Evolutionary conservation across 2,329 filamentous ascomycete species (phyloP), one percentile per base, ranked within the genome.

Genomic region (Calonectria fujianensis): DNA sequence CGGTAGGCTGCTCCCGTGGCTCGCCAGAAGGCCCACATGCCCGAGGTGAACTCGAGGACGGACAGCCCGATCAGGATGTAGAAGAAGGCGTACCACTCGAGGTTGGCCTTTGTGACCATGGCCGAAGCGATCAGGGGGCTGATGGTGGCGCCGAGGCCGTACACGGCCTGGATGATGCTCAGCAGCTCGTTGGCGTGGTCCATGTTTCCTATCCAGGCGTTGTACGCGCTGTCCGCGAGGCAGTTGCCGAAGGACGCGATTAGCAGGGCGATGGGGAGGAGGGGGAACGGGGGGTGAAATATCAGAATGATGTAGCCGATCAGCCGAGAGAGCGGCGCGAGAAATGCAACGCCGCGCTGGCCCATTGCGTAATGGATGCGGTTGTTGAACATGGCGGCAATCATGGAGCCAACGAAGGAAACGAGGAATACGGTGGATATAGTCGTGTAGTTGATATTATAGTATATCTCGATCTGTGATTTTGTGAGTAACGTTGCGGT

Each of bases 131-230:
- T 63, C 16, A 63, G 14, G 5, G 57, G 57, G 14, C 57, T 63
- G 41, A 63, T 63, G 1, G 57, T 63, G 20, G 57, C 57, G 2
- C 57, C 57, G 18, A 63, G 16, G 10, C 35, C 57, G 8, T 63
- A 63, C 11, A 29, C 4, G 27, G 57, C n/a, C 7, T 63, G 57
- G 9, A 63, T 27, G 24, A 63, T 63, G 8, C 57, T 39, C 14
- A 63, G 37, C 16, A 63, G 57, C 35, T 63, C 57, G 27, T 63
- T 63, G 13, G 57, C 24, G 7, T 63, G 57, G 10, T 63, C n/a
- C 57, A 63, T 63, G 11, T 63, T 63, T 63, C 57, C 57, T 29
- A 63, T 63, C 57, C 57, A 63, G 24, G 57, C 57, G 20, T 63
- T 63, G 37, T 63, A 63, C 8, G 57, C 57, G 35, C 57, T 63